Base-by-base conservation (phyloP, 495 filamentous ascomycete species). In the Coniosporium apollinis region DNA sequence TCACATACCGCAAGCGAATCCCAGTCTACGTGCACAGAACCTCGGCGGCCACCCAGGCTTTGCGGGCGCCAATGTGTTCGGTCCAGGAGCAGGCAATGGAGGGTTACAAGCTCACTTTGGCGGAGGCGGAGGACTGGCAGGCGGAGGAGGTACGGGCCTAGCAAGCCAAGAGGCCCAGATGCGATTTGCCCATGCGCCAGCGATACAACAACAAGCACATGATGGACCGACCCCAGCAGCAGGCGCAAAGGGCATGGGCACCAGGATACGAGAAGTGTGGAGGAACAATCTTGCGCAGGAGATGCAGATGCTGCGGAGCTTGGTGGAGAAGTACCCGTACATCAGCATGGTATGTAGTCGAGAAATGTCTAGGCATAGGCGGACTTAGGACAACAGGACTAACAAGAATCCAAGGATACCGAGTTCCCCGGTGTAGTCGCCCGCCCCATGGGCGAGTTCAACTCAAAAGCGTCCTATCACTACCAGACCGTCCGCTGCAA, bases 401-500 rank as follows among this genome's bases (percentile, higher is more conserved):
- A 24, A 21, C 15, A 10, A 8, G 21, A 24, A 9, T 41, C 19
- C 4, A 51, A 96, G 87, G 91, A 97, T 54, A 94, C 91, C 30
- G 87, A 96, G 52, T 97, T 97, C 48, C 89, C 89, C 3, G 89
- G 89, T 20, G 82, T 97, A 24, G 86, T 97, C 33, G 82, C 86
- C 16, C 73, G 89, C 33, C 89, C 89, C 3, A 94, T 97, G 66
- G 89, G 89, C 10, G 67, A 76, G 24, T 97, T 97, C 52, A 72
- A 75, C 11, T 84, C 77, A 18, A 96, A 94, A 62, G 87, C 84
- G 28, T 85, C 93, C 46, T 97, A 96, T 52, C 89, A 97, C 50
- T 97, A 97, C 60, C 89, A 97, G 62, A 94, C 85, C 34, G 72
- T 97, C 18, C 81, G 89, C 34, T 89, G 83, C 47, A 97, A 97